phyloP scores from a whole-genome alignment of 2,329 filamentous ascomycete genomes.

The Didymella keratinophila region DNA sequence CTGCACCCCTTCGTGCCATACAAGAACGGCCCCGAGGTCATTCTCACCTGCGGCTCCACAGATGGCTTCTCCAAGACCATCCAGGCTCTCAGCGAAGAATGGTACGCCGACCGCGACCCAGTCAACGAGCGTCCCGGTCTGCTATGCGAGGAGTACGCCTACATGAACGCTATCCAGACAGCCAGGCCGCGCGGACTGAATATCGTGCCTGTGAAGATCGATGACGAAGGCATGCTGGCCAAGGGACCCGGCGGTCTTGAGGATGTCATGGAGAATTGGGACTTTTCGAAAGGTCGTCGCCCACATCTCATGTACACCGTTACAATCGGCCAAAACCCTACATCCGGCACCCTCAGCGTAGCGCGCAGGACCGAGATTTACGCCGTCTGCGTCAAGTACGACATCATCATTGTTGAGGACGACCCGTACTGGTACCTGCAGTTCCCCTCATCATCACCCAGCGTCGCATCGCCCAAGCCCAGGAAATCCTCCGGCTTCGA shows the following conservation, averaged over 20 bases:
- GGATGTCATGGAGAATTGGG: conserved; percentile 85
- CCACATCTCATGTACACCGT: conserved; percentile 91
- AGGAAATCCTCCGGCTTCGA: conserved; percentile 70
- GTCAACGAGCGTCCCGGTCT: conserved; percentile 76
- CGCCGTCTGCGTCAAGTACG: conserved; percentile 79
- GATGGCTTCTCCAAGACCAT: conserved; percentile 84
- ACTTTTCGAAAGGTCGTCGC: conserved; percentile 73
- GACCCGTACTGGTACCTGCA: conserved; percentile 97
- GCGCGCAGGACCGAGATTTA: conserved; percentile 81
- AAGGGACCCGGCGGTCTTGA: conserved; percentile 75
- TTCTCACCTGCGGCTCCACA: conserved; percentile 82
- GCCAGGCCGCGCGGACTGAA: conserved; percentile 74
- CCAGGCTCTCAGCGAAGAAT: conserved; percentile 77
- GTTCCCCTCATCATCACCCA: conserved; percentile 73
- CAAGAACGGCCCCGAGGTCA: conserved; percentile 74
- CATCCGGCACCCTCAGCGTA: conserved; percentile 76
- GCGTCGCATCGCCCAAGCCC: conserved; percentile 39
- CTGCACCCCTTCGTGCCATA: conserved; percentile 86
- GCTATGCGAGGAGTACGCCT: conserved; percentile 81
- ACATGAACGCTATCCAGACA: conserved; percentile 77
- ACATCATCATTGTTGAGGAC: conserved; percentile 91
- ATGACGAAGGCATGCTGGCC: conserved; percentile 80
- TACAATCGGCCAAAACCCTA: conserved; percentile 91
- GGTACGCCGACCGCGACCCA: conserved; percentile 73
- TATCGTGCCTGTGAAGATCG: conserved; percentile 76